Conservation (phyloP, 2,329 filamentous ascomycete genomes). For the Daldinia sp. region DNA sequence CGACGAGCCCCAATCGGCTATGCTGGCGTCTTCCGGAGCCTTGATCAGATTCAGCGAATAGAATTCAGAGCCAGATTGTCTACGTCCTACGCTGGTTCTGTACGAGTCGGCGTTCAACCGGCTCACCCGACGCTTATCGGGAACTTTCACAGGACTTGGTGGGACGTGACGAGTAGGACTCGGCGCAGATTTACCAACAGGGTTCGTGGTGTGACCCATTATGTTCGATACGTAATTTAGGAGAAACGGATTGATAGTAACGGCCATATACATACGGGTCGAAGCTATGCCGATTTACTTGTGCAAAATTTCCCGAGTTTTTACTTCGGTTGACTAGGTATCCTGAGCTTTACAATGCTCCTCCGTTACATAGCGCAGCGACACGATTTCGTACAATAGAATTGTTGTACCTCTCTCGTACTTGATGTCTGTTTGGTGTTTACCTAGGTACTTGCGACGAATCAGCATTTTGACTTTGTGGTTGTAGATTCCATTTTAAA, state of each 20-base stretch:
- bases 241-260: constrained; percentile 28
- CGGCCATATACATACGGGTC: constrained; percentile 17
- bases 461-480: not conserved
- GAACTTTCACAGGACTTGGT: not conserved
- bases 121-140: constrained; percentile 1
- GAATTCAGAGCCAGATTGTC: constrained; percentile 5
- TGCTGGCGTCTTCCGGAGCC: constrained; percentile 21
- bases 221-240: constrained; percentile 21
- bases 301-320: constrained; percentile 6
- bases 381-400: constrained; percentile 18
- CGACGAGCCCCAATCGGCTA: constrained; percentile 32
- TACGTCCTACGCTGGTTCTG: constrained; percentile 30
- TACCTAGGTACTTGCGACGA: not conserved
- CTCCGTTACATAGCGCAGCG: constrained; percentile 20
- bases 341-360: constrained; percentile 15
- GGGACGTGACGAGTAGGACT: constrained; percentile 4
- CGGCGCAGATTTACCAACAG: constrained; percentile 6
- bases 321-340: not conserved
- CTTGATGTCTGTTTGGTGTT: not conserved
- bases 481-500: not conserved
- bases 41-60: constrained; percentile 20
- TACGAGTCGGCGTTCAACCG: constrained; percentile 2
- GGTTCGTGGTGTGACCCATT: constrained; percentile 2
- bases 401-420: constrained; percentile 1
- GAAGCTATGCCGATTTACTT: constrained; percentile 5